Percentiles rank a stretch among this genome's conserved stretches.
phyloP scores from a whole-genome alignment of 805 yeast genomes.

The Kuraishia cidri region DNA sequence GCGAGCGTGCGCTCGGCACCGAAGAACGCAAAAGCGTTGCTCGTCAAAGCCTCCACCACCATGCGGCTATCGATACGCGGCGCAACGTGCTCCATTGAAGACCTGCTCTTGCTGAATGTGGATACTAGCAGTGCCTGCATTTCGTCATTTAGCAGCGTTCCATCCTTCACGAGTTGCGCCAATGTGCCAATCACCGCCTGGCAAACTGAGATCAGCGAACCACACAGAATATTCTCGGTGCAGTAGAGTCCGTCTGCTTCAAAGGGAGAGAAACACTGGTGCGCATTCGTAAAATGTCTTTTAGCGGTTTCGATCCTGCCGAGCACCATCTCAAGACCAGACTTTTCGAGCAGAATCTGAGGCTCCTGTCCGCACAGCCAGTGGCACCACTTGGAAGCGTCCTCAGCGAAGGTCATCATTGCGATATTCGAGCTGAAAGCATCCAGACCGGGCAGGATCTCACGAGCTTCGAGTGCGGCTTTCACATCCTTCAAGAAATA shows the following conservation, averaged over 20 bases:
- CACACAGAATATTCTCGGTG: neutral
- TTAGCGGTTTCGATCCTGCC: neutral
- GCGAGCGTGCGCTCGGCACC: too few species aligned
- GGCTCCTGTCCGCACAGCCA: constrained; percentile 9
- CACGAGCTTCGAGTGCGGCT: constrained; percentile 15
- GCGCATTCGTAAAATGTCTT: neutral
- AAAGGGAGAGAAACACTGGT: neutral
- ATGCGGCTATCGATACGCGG: too few species aligned
- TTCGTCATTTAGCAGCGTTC: too few species aligned
- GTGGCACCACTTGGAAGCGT: constrained; percentile 21
- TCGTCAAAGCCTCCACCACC: too few species aligned
- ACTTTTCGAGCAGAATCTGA: neutral
- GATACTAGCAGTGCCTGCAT: too few species aligned
- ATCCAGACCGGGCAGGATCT: constrained; percentile 16
- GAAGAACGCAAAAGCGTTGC: too few species aligned
- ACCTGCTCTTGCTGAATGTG: too few species aligned
- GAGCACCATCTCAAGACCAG: neutral
- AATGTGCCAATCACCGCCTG: neutral
- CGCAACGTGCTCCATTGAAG: too few species aligned
- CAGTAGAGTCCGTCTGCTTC: neutral
- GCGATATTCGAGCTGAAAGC: constrained; percentile 15
- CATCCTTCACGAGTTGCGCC: neutral
- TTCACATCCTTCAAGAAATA: constrained; percentile 20
- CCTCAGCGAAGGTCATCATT: constrained; percentile 18
- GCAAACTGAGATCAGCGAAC: neutral